phyloP scores from a whole-genome alignment of 345 rosid genomes.

The Turnera subulata region DNA sequence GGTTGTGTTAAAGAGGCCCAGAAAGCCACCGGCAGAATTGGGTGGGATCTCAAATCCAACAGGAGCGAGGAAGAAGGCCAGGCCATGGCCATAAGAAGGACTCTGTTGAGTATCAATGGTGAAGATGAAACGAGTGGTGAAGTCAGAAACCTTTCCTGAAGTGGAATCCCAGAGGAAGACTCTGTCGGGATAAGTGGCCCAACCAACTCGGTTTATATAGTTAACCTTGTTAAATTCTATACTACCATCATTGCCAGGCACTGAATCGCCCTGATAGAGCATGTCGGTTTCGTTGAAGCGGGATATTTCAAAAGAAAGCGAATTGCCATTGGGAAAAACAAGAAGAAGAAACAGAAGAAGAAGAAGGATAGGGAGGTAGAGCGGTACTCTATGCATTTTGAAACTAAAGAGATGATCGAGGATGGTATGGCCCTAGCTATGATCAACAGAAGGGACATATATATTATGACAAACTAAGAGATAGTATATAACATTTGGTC shows the following conservation, averaged over 20 bases:
- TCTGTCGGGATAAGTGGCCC: conserved; percentile 24
- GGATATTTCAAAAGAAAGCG: conserved; percentile 23
- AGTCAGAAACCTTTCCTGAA: conserved; percentile 24
- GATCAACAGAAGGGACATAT: too few species aligned
- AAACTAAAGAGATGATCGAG: too few species aligned
- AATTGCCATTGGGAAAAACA: conserved; percentile 1
- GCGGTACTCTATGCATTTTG: too few species aligned
- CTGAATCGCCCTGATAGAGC: conserved; percentile 35
- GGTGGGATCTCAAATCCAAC: conserved; percentile 38
- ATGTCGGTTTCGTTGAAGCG: conserved; percentile 15
- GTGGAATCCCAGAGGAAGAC: conserved; percentile 32
- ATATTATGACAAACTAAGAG: too few species aligned
- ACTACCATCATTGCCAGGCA: conserved; percentile 16
- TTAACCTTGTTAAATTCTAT: conserved; percentile 23
- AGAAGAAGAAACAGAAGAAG: background rate
- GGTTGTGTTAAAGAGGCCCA: conserved; percentile 36
- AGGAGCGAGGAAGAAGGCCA: conserved; percentile 42
- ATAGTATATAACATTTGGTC: too few species aligned
- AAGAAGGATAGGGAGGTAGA: background rate
- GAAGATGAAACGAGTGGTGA: conserved; percentile 35
- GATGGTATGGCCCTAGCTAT: too few species aligned
- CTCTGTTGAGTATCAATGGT: conserved; percentile 8
- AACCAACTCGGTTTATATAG: conserved; percentile 28
- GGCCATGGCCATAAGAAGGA: conserved; percentile 4
- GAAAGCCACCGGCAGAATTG: conserved; percentile 37